Percentiles rank a stretch among this genome's conserved stretches.
These are phyloP conservation scores for Nicotiana tomentosiformis DNA, from an alignment of 257 asterid species.

Conservation along the genomic window DNA sequence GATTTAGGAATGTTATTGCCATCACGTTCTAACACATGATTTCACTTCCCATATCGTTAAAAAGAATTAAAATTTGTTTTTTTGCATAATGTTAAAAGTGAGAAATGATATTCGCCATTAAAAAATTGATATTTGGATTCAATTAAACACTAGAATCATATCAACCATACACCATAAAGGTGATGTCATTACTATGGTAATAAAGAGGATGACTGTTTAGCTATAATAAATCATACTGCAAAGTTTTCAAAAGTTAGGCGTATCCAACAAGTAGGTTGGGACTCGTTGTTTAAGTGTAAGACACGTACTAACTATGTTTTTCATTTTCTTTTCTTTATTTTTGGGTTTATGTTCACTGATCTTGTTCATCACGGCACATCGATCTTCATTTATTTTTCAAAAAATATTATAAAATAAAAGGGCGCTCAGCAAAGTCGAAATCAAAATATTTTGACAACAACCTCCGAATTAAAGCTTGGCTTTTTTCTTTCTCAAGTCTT, in stretches of 20 bases:
- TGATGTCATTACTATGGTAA: not conserved
- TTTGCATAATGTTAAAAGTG: not conserved
- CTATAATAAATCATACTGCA: not conserved
- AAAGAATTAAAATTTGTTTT: too few species aligned
- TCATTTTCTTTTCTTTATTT: not conserved
- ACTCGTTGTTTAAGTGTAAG: not conserved
- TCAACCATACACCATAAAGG: not conserved
- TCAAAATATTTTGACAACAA: not conserved
- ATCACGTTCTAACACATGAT: too few species aligned
- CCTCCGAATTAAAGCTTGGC: not conserved
- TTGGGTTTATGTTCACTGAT: not conserved
- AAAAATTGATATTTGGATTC: not conserved
- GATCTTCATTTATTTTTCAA: not conserved
- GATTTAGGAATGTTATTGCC: too few species aligned
- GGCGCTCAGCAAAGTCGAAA: too few species aligned
- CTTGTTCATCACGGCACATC: not conserved
- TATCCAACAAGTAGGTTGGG: not conserved
- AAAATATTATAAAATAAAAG: not conserved
- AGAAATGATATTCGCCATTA: not conserved
- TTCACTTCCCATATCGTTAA: too few species aligned
- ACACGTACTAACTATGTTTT: conserved; percentile 3
- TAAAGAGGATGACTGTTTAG: not conserved
- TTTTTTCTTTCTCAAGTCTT: not conserved
- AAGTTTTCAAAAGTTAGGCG: not conserved
- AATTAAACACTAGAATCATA: not conserved